Conservation (phyloP, 192 early-diverging fungal species). For the Backusella liffmaniae region DNA sequence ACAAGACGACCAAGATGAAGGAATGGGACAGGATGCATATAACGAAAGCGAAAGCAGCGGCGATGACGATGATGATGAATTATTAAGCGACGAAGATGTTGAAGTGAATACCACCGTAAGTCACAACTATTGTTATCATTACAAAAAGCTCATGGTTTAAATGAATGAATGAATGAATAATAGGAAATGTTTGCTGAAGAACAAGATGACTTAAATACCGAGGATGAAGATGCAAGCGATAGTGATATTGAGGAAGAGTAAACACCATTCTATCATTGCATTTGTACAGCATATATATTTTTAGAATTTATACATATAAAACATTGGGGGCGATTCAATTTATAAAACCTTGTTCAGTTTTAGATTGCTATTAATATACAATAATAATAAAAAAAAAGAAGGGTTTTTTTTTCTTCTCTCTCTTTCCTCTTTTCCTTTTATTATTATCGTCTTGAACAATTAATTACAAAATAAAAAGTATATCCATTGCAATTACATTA, state of each 20-base stretch:
- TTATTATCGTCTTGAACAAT: not conserved
- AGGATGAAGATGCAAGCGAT: slow-evolving; percentile 16
- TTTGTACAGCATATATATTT: slow-evolving; percentile 1
- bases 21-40: not conserved
- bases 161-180: not conserved
- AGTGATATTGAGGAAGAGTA: slow-evolving; percentile 15
- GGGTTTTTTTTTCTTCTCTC: not conserved
- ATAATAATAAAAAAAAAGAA: not conserved
- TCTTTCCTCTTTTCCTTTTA: not conserved
- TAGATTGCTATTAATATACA: too few species aligned
- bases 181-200: slow-evolving; percentile 7
- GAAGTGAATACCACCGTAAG: not conserved
- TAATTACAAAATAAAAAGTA: not conserved
- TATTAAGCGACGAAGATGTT: slow-evolving; percentile 3
- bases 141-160: too few species aligned
- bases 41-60: not conserved
- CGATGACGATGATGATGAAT: slow-evolving; percentile 6
- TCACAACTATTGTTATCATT: not conserved
- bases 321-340: not conserved
- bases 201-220: slow-evolving; percentile 16
- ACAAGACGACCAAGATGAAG: slow-evolving; percentile 7
- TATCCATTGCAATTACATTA: not conserved
- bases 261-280: not conserved
- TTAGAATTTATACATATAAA: not conserved
- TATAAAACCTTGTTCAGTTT: not conserved